phyloP scores from a whole-genome alignment of 371 early-diverging fungal species.

The Mortierella sp. region DNA sequence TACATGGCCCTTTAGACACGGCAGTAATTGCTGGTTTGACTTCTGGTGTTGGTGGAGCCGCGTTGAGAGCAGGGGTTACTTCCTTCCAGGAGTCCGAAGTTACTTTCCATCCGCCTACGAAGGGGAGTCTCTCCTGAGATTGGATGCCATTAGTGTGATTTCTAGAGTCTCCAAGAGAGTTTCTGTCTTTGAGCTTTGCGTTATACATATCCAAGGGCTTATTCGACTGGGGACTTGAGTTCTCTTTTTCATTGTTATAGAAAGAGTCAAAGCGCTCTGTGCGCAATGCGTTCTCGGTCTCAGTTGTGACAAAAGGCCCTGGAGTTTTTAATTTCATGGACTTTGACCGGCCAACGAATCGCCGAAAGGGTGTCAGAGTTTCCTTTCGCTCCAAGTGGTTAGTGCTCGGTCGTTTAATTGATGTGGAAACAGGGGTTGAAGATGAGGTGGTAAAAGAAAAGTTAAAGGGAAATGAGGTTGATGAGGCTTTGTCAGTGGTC shows the following conservation, averaged over 20 bases:
- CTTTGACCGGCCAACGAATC: constrained; percentile 48
- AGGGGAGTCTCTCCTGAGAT: constrained; percentile 3
- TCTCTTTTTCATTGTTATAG: constrained; percentile 14
- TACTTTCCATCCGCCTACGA: not conserved
- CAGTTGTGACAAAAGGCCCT: constrained; percentile 11
- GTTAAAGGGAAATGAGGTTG: constrained; percentile 3
- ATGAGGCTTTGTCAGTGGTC: constrained; percentile 15
- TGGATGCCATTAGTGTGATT: constrained; percentile 23
- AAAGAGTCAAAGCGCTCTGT: constrained; percentile 10
- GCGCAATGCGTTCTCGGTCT: constrained; percentile 10
- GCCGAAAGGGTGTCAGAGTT: constrained; percentile 38
- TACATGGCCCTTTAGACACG: constrained; percentile 17
- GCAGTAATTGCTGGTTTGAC: constrained; percentile 14
- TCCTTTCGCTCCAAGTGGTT: constrained; percentile 22
- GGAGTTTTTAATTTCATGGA: constrained; percentile 43
- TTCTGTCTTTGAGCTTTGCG: constrained; percentile 8
- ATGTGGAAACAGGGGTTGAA: constrained; percentile 2
- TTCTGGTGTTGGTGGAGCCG: not conserved
- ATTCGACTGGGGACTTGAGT: constrained; percentile 3
- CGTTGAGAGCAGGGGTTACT: not conserved
- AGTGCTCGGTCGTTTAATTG: constrained; percentile 41
- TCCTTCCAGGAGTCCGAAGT: not conserved
- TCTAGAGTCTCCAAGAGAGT: constrained; percentile 9
- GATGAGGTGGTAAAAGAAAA: constrained; percentile 11
- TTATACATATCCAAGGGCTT: constrained; percentile 16